A percentile compares a stretch with the other conserved stretches of the same genome.
Conservation (phyloP, 345 rosid genomes). For the Ailanthus altissimus region DNA sequence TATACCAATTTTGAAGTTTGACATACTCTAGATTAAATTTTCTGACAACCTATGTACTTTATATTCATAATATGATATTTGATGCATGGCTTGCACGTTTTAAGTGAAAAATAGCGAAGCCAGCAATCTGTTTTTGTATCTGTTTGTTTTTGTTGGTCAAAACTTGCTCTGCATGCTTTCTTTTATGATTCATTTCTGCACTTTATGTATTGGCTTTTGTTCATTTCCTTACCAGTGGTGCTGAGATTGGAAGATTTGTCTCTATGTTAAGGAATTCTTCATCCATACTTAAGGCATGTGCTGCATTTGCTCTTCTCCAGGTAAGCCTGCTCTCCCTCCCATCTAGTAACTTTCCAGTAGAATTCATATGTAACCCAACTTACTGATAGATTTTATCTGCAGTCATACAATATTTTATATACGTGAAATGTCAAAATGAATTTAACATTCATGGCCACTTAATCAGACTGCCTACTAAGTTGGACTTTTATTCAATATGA, state of each 20-base stretch:
- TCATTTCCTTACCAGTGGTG: conserved; percentile 24
- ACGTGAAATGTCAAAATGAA: not conserved
- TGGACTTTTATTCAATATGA: not conserved
- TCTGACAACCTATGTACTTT: not conserved
- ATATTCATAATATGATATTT: conserved; percentile 1
- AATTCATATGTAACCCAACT: not conserved
- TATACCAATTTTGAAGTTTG: not conserved
- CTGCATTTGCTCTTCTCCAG: conserved; percentile 50
- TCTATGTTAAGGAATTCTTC: conserved; percentile 45
- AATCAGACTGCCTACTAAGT: not conserved
- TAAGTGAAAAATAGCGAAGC: not conserved
- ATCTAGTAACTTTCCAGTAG: not conserved
- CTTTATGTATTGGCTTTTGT: not conserved
- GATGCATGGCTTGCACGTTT: not conserved
- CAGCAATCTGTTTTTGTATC: not conserved
- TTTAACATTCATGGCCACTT: not conserved
- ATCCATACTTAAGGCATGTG: conserved; percentile 34
- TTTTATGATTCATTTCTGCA: not conserved
- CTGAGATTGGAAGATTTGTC: conserved; percentile 46
- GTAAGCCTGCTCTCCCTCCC: conserved; percentile 20
- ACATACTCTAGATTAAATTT: not conserved
- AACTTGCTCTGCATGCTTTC: not conserved
- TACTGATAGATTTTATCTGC: not conserved
- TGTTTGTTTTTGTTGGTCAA: not conserved
- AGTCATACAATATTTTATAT: not conserved